Conservation (phyloP, 805 yeast genomes). For the Metschnikowia anglica region DNA sequence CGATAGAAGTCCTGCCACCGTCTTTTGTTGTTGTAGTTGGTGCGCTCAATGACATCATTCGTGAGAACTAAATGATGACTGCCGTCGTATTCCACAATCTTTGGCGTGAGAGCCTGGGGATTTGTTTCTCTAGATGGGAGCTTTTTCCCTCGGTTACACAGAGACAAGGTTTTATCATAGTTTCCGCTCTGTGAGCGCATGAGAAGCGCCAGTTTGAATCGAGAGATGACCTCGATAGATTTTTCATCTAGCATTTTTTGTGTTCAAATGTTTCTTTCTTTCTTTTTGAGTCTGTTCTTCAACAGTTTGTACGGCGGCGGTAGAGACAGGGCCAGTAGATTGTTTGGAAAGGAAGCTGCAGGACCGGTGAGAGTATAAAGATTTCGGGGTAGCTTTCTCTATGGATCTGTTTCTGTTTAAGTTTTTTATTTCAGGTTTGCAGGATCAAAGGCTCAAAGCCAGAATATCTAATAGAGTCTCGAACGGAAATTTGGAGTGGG, state of each 20-base stretch:
- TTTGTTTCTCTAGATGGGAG: slow-evolving; percentile 19
- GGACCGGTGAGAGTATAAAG: too few relatives aligned
- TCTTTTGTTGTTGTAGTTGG: slow-evolving; percentile 31
- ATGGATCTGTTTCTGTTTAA: too few relatives aligned
- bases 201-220: slow-evolving; percentile 39
- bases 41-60: slow-evolving; percentile 34
- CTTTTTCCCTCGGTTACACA: slow-evolving; percentile 36
- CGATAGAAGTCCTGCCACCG: slow-evolving; percentile 35
- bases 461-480: too few relatives aligned
- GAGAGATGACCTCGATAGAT: slow-evolving; percentile 38
- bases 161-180: slow-evolving; percentile 13
- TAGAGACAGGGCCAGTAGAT: too few relatives aligned
- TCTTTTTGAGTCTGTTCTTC: neutral
- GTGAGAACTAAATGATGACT: slow-evolving; percentile 35
- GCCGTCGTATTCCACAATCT: slow-evolving; percentile 42
- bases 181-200: slow-evolving; percentile 15
- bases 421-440: too few relatives aligned
- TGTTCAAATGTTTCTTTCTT: neutral
- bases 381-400: too few relatives aligned
- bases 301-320: too few relatives aligned
- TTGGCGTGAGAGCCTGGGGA: slow-evolving; percentile 27
- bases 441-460: too few relatives aligned
- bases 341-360: too few relatives aligned
- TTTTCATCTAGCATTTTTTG: slow-evolving; percentile 36
- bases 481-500: too few relatives aligned